Evolutionary conservation across 306 rosid species (phyloP).

Genomic region (Senna tora): DNA sequence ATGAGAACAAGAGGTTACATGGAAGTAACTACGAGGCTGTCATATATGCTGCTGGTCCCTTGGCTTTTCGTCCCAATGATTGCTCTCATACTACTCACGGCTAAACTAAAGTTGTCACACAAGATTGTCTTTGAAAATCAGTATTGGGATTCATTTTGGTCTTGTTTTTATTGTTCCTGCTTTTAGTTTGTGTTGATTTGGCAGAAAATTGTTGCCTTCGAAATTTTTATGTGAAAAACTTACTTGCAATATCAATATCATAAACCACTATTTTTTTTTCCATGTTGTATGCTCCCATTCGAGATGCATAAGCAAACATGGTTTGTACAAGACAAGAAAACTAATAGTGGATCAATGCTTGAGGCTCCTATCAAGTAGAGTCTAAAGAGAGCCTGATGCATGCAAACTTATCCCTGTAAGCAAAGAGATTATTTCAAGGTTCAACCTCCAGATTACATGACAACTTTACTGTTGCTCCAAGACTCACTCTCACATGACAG

Average conservation of each 20-base stretch:
- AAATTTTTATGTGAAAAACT: conserved; percentile 21
- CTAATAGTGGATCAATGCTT: too few relatives aligned
- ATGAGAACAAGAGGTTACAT: conserved; percentile 57
- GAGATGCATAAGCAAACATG: background rate
- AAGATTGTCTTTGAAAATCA: background rate
- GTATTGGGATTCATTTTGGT: background rate
- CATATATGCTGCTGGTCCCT: conserved; percentile 80
- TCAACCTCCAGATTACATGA: too few relatives aligned
- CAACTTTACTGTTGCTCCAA: too few relatives aligned
- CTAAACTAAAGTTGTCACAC: conserved; percentile 36
- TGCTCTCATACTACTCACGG: conserved; percentile 52
- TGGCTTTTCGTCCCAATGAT: conserved; percentile 77
- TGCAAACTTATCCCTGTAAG: too few relatives aligned
- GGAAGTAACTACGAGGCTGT: conserved; percentile 72
- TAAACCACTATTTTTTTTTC: background rate
- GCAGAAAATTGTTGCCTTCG: background rate
- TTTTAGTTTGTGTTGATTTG: conserved; percentile 2
- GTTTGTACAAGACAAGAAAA: background rate
- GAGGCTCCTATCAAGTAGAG: too few relatives aligned
- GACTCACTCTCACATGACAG: too few relatives aligned
- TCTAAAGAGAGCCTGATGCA: too few relatives aligned
- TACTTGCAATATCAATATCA: conserved; percentile 26
- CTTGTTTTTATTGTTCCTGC: background rate
- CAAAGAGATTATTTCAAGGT: too few relatives aligned
- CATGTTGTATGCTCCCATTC: background rate